phyloP scores from a whole-genome alignment of 2,329 filamentous ascomycete genomes.

The Cercospora janseana region DNA sequence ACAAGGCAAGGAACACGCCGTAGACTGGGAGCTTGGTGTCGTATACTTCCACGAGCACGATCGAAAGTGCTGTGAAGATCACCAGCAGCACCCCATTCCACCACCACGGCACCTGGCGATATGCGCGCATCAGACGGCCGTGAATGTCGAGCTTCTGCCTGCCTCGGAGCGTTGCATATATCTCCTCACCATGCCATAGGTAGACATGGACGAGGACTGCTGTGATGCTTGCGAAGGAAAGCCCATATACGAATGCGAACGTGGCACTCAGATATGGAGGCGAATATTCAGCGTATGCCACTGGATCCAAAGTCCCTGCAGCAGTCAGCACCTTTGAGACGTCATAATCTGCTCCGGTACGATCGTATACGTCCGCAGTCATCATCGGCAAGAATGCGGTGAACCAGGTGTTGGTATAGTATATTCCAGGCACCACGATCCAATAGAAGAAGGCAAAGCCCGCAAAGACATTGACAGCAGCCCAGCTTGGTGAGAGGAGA shows the following conservation, averaged over 20 bases:
- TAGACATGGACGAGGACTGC: slow-evolving; percentile 39
- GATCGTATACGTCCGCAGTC: slow-evolving; percentile 81
- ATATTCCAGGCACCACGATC: slow-evolving; percentile 45
- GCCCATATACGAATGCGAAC: slow-evolving; percentile 41
- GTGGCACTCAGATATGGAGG: slow-evolving; percentile 41
- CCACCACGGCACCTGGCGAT: slow-evolving; percentile 74
- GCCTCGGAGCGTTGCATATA: slow-evolving; percentile 33
- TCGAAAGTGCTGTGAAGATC: slow-evolving; percentile 30
- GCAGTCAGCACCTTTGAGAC: slow-evolving; percentile 71
- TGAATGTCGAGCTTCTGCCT: slow-evolving; percentile 48
- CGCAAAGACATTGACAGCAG: slow-evolving; percentile 44
- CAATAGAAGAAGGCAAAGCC: slow-evolving; percentile 46
- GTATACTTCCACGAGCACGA: slow-evolving; percentile 32
- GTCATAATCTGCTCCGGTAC: slow-evolving; percentile 75
- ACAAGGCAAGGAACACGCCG: slow-evolving; percentile 73
- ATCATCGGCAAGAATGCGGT: slow-evolving; percentile 85
- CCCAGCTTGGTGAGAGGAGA: slow-evolving; percentile 40
- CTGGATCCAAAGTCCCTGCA: slow-evolving; percentile 27
- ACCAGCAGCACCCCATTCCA: slow-evolving; percentile 52
- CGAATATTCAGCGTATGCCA: slow-evolving; percentile 43
- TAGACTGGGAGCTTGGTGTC: slow-evolving; percentile 65
- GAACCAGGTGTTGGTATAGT: slow-evolving; percentile 61
- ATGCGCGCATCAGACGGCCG: slow-evolving; percentile 77
- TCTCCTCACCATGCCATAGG: slow-evolving; percentile 40
- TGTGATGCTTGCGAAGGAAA: slow-evolving; percentile 41